phyloP scores from a whole-genome alignment of 1,284 basidiomycete genomes.

The Austropuccinia psidii region DNA sequence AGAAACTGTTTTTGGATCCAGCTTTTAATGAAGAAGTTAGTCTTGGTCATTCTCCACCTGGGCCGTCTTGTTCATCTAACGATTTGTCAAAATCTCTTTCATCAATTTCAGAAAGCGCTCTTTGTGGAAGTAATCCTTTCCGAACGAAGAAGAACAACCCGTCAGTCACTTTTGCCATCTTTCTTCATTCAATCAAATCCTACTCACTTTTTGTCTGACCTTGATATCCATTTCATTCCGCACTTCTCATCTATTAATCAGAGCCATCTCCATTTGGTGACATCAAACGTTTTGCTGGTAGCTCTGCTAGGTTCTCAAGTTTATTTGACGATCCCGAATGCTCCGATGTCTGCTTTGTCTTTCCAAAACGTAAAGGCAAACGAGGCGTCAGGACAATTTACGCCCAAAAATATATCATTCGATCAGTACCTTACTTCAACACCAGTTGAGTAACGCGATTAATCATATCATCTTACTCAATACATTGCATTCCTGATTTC shows the following conservation, averaged over 20 bases:
- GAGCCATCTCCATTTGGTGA: conserved; percentile 35
- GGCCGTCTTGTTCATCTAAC: background rate
- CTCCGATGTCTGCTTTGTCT: conserved; percentile 34
- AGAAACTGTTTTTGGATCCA: conserved; percentile 28
- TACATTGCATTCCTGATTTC: background rate
- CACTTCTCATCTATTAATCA: background rate
- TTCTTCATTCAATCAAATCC: background rate
- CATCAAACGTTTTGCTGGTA: conserved; percentile 30
- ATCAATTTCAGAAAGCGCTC: conserved; percentile 14
- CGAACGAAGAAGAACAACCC: conserved; percentile 29
- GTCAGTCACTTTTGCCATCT: background rate
- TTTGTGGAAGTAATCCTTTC: conserved; percentile 31
- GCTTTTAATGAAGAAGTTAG: conserved; percentile 14
- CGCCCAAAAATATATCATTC: conserved; percentile 33
- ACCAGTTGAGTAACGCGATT: conserved; percentile 19
- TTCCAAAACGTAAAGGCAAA: conserved; percentile 27
- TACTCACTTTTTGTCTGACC: background rate
- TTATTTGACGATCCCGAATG: conserved; percentile 34
- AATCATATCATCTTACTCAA: background rate
- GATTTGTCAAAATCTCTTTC: background rate
- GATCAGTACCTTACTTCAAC: conserved; percentile 32
- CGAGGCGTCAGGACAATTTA: conserved; percentile 28
- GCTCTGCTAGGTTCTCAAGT: conserved; percentile 26
- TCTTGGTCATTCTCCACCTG: background rate
- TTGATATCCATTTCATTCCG: background rate